These are phyloP conservation scores for Sporormia fimetaria DNA, from an alignment of 495 filamentous ascomycete species.

Conservation along the genomic window DNA sequence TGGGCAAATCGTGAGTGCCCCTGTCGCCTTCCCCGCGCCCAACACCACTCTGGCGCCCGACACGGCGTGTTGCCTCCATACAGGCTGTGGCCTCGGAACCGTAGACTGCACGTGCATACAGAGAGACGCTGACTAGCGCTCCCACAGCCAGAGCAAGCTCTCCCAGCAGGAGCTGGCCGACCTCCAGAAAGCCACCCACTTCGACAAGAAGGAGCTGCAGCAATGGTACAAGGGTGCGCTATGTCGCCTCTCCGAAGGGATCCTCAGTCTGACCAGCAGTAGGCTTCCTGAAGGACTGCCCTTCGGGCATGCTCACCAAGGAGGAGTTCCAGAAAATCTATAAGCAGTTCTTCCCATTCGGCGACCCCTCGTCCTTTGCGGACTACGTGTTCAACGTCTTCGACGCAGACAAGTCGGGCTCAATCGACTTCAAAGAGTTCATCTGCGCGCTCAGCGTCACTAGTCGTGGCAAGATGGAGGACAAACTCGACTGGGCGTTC, in stretches of 20 bases:
- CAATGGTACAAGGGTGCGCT: slow-evolving; percentile 97
- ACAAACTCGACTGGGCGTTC: slow-evolving; percentile 99
- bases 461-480: slow-evolving; percentile 94
- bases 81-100: too few relatives aligned
- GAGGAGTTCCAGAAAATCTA: slow-evolving; percentile 99
- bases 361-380: slow-evolving; percentile 90
- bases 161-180: slow-evolving; percentile 89
- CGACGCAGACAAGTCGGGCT: slow-evolving; percentile 90
- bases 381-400: slow-evolving; percentile 99
- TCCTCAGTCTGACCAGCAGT: neutral
- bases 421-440: slow-evolving; percentile 99
- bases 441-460: slow-evolving; percentile 97
- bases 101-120: too few relatives aligned
- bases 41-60: too few relatives aligned
- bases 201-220: slow-evolving; percentile 99
- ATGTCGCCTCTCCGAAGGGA: neutral
- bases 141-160: slow-evolving; percentile 54
- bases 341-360: slow-evolving; percentile 97
- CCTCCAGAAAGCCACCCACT: slow-evolving; percentile 91
- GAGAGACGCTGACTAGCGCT: slow-evolving; percentile 15
- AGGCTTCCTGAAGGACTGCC: slow-evolving; percentile 98
- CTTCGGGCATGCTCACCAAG: slow-evolving; percentile 89
- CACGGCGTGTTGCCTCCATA: too few relatives aligned
- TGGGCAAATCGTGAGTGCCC: too few relatives aligned
- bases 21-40: too few relatives aligned